Percentiles rank a stretch among this genome's conserved stretches.
Conservation (phyloP, 495 filamentous ascomycete genomes). For the Talaromyces trachyspermus region DNA sequence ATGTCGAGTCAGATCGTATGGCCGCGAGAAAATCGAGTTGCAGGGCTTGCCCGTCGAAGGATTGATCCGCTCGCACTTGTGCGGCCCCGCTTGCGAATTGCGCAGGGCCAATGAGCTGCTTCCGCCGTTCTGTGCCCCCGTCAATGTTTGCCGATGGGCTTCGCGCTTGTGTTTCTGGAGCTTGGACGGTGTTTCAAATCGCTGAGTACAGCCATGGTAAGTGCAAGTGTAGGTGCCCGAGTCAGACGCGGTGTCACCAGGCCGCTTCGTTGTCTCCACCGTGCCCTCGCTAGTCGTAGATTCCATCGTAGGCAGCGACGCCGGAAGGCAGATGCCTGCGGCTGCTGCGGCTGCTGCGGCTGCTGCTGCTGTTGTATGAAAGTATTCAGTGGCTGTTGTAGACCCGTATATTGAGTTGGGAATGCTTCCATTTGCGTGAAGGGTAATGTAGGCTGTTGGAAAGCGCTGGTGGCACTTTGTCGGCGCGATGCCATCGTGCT, state of each 20-base stretch:
- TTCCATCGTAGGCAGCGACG: slow-evolving; percentile 56
- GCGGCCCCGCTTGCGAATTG: slow-evolving; percentile 81
- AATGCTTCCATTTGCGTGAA: slow-evolving; percentile 35
- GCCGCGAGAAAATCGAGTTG: slow-evolving; percentile 92
- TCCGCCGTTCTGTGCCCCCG: slow-evolving; percentile 32
- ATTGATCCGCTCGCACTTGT: slow-evolving; percentile 87
- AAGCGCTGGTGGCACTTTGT: slow-evolving; percentile 38
- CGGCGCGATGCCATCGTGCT: slow-evolving; percentile 32
- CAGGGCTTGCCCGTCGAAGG: slow-evolving; percentile 94
- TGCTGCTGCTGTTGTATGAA: slow-evolving; percentile 31
- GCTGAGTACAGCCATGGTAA: slow-evolving; percentile 80
- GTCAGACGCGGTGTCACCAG: slow-evolving; percentile 60
- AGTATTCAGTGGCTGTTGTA: slow-evolving; percentile 55
- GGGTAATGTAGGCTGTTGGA: slow-evolving; percentile 33
- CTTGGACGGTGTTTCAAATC: slow-evolving; percentile 79
- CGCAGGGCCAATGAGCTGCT: slow-evolving; percentile 48
- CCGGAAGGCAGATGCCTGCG: slow-evolving; percentile 56
- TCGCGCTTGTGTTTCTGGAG: slow-evolving; percentile 96
- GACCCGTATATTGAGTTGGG: slow-evolving; percentile 27
- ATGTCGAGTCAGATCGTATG: slow-evolving; percentile 94
- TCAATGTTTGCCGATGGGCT: slow-evolving; percentile 62
- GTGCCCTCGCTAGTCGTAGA: slow-evolving; percentile 50
- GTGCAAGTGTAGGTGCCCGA: slow-evolving; percentile 92
- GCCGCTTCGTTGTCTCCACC: slow-evolving; percentile 33
- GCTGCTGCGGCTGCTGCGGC: slow-evolving; percentile 17